phyloP scores from a whole-genome alignment of 225 moss, liverwort and hornwort species.

The Climacium dendroides region DNA sequence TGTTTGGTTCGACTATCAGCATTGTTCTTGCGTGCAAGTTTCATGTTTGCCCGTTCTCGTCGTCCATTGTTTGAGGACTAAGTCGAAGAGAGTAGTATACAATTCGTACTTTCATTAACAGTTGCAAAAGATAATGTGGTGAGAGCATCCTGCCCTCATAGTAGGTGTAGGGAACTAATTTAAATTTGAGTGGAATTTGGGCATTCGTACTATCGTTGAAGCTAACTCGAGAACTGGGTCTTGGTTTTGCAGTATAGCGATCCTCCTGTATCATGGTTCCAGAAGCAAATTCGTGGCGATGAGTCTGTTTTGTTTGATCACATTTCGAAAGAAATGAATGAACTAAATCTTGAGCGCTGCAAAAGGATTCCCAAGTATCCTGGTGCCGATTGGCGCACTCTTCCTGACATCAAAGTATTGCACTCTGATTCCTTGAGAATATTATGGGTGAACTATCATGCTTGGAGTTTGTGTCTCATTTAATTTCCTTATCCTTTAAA shows the following conservation, averaged over 20 bases:
- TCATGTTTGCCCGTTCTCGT: neutral
- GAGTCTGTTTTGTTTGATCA: slow-evolving; percentile 62
- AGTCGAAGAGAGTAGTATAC: neutral
- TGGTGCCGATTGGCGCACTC: slow-evolving; percentile 93
- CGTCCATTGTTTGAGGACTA: neutral
- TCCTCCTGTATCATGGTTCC: slow-evolving; percentile 92
- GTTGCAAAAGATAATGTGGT: neutral
- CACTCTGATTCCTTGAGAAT: neutral
- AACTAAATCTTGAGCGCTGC: slow-evolving; percentile 82
- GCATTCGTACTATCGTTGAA: neutral
- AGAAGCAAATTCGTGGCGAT: slow-evolving; percentile 64
- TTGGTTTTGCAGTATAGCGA: slow-evolving; percentile 65
- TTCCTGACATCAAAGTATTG: slow-evolving; percentile 87
- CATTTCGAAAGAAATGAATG: slow-evolving; percentile 95
- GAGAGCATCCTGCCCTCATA: neutral
- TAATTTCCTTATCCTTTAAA: neutral
- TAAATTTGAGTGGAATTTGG: neutral
- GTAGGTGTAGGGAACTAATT: neutral
- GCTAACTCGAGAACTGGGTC: neutral
- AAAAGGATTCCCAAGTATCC: slow-evolving; percentile 75
- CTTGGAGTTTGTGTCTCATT: neutral
- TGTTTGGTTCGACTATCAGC: neutral
- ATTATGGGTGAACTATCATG: neutral
- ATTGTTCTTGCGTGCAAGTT: neutral
- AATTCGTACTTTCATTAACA: neutral